A percentile compares a stretch with the other conserved stretches of the same genome.
phyloP scores from a whole-genome alignment of 1,284 basidiomycete species.

The Apiotrichum siamense region DNA sequence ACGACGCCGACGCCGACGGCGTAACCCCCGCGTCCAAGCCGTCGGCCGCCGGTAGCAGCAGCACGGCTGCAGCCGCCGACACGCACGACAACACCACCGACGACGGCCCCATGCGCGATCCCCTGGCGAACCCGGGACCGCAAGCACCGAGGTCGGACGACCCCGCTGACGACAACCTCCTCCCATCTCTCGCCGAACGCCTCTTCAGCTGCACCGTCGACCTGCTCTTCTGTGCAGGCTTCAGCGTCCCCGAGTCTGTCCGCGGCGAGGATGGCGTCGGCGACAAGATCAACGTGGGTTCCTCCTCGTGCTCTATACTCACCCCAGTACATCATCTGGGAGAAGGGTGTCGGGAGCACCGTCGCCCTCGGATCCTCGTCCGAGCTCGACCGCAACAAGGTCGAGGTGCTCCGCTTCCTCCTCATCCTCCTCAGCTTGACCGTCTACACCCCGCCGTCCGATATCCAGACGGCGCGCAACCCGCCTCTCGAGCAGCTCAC shows the following conservation, averaged over 20 bases:
- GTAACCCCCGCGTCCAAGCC: constrained; percentile 53
- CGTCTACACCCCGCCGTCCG: constrained; percentile 69
- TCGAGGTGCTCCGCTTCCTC: constrained; percentile 76
- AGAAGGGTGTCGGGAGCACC: constrained; percentile 80
- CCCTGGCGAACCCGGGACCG: constrained; percentile 23
- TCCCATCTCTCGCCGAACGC: constrained; percentile 70
- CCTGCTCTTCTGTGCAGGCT: constrained; percentile 82
- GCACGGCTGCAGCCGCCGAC: constrained; percentile 20
- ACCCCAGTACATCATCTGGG: constrained; percentile 57
- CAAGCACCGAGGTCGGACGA: constrained; percentile 8
- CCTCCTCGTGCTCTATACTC: not conserved
- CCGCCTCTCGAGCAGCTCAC: constrained; percentile 69
- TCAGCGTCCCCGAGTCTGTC: constrained; percentile 72
- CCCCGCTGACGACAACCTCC: constrained; percentile 39
- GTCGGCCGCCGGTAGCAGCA: constrained; percentile 19
- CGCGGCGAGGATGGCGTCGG: constrained; percentile 59
- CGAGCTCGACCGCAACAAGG: constrained; percentile 70
- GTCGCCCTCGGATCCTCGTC: constrained; percentile 62
- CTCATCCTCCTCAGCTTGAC: constrained; percentile 78
- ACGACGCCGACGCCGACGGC: constrained; percentile 55
- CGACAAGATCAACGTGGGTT: constrained; percentile 64
- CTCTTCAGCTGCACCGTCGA: constrained; percentile 73
- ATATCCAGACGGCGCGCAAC: constrained; percentile 64
- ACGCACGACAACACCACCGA: constrained; percentile 11
- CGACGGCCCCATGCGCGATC: constrained; percentile 20